Evolutionary conservation across 106 monocot genomes (phyloP), one percentile per base, ranked within the genome.

Genomic region (Iris macrosiphon): DNA sequence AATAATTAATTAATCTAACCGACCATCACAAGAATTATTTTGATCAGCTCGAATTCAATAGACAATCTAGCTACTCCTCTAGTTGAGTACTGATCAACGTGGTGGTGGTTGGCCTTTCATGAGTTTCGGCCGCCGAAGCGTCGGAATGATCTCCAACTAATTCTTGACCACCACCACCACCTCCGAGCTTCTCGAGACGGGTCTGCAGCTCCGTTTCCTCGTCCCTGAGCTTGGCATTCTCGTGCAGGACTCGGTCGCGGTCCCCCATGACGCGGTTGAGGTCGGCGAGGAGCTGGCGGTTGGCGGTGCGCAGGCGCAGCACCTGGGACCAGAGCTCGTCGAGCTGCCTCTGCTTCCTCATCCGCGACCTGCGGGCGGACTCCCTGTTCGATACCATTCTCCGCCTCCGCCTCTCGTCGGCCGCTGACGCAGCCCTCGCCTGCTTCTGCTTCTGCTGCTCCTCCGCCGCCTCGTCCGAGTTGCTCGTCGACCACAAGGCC

Each of bases 331-430:
- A 57, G 29, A 94, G 84, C 62, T 84, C 81, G 13, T 73, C 81
- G n/a, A 94, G 65, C 20, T 94, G 94, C 70, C 64, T 72, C 75
- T 89, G 89, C 64, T 94, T 94, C 31, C 94, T 67, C 76, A 94
- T 82, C 42, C 94, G 78, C 26, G 94, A 94, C 57, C 88, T 57
- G 13, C 85, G 72, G 4, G 94, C 94, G 5, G 88, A 94, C 64
- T 94, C 94, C 10, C 94, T 39, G 52, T 94, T 94, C 1, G 94
- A 94, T 49, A 94, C 67, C 94, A 89, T 85, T 53, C 94, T 52
- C 25, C 94, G 61, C 55, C 57, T 70, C 54, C 75, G 49, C 45
- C 94, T 28, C 78, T 88, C 93, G 13, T 84, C 81, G 3, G 65
- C 71, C 17, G 55, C 39, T 20, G 41, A 42, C 28, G 6, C 53